These are phyloP conservation scores for Groenewaldozyma tartarivorans DNA, from an alignment of 805 yeast species.

Conservation along the genomic window DNA sequence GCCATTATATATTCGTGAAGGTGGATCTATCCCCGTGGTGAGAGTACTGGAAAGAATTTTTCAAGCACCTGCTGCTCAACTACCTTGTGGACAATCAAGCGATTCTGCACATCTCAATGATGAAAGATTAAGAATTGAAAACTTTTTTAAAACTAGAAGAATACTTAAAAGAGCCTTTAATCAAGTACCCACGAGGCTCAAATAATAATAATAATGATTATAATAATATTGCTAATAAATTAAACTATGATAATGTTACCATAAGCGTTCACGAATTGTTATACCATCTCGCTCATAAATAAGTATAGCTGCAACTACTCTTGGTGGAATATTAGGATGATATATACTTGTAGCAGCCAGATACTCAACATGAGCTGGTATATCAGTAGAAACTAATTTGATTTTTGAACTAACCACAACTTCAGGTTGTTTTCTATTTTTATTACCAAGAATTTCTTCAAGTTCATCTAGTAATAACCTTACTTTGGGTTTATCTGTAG, in stretches of 20 bases:
- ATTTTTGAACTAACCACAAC: neutral
- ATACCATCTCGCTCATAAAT: neutral
- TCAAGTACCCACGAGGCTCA: constrained; percentile 4
- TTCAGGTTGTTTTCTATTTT: neutral
- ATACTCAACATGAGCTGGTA: neutral
- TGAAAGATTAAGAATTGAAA: constrained; percentile 72
- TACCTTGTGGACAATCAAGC: constrained; percentile 92
- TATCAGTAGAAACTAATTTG: neutral
- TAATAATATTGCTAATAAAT: neutral
- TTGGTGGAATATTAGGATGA: neutral
- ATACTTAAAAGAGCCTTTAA: constrained; percentile 30
- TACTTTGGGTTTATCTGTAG: neutral
- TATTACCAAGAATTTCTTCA: too few relatives aligned
- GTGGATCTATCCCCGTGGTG: constrained; percentile 92
- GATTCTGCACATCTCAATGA: constrained; percentile 91
- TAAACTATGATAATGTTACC: neutral
- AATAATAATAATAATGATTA: neutral
- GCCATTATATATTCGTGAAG: constrained; percentile 86
- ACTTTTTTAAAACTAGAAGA: constrained; percentile 62
- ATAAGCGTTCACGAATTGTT: neutral
- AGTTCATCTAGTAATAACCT: neutral
- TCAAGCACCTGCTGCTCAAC: constrained; percentile 83
- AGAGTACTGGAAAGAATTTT: constrained; percentile 75
- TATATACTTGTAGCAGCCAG: neutral
- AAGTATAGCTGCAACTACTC: neutral